Conservation (phyloP, 2,329 filamentous ascomycete species). For the Penicillium vulpinum region DNA sequence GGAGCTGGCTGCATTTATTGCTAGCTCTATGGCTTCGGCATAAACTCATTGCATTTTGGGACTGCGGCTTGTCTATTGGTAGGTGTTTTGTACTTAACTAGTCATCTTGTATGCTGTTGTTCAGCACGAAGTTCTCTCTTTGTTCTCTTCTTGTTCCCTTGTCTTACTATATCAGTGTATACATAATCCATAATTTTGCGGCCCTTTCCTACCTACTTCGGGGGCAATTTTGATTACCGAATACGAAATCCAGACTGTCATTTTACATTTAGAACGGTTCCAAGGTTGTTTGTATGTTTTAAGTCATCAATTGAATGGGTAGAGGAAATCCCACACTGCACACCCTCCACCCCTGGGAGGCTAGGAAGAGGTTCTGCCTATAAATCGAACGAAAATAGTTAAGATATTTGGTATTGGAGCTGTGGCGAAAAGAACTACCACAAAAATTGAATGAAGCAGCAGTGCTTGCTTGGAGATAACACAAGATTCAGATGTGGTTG, state of each 20-base stretch:
- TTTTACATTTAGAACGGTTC: background rate
- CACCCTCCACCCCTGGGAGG: no score
- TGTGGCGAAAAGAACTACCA: background rate
- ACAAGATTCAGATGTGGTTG: background rate
- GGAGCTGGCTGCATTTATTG: slow-evolving; percentile 33
- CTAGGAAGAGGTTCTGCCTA: background rate
- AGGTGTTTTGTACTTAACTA: background rate
- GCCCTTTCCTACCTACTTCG: background rate
- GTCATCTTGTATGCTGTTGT: background rate
- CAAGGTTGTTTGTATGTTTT: background rate
- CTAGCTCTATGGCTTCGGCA: slow-evolving; percentile 23
- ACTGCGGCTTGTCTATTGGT: background rate
- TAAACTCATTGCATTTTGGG: slow-evolving; percentile 11
- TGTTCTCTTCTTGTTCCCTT: background rate
- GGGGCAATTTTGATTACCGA: background rate
- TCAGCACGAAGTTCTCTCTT: background rate
- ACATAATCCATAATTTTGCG: slow-evolving; percentile 6
- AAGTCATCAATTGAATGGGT: background rate
- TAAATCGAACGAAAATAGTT: background rate
- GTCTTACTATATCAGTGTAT: slow-evolving; percentile 6
- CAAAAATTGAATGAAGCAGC: background rate
- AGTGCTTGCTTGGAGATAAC: background rate
- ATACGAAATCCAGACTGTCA: background rate
- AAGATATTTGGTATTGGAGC: background rate
- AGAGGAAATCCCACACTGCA: background rate